Conservation (phyloP, 2,329 filamentous ascomycete genomes). For the Pseudogymnoascus sp. region DNA sequence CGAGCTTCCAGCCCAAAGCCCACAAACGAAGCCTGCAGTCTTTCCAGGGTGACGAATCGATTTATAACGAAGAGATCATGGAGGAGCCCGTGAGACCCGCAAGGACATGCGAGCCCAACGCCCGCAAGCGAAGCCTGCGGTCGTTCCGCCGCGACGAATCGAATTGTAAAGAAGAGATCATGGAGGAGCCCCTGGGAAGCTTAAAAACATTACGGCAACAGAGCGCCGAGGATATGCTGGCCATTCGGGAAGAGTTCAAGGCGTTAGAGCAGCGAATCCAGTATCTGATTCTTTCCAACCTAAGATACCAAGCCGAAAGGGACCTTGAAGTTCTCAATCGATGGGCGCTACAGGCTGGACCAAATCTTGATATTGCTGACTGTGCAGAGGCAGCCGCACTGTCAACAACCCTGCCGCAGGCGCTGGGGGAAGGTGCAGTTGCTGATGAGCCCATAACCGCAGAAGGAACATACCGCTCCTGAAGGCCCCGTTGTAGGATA, state of each 20-base stretch:
- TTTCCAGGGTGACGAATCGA: no score
- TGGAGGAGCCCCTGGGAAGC: no score
- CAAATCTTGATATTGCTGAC: neutral
- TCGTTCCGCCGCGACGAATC: neutral
- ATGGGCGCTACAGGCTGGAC: neutral
- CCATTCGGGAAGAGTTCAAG: neutral
- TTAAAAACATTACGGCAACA: no score
- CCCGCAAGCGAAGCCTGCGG: neutral
- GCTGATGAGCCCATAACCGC: neutral
- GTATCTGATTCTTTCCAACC: neutral
- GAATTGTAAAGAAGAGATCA: neutral
- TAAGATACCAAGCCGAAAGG: neutral
- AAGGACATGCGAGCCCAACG: neutral
- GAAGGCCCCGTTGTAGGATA: no score
- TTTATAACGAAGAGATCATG: no score
- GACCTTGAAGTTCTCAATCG: neutral
- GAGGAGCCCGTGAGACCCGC: no score
- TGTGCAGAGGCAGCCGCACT: neutral
- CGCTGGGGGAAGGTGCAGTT: neutral
- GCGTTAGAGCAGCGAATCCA: neutral
- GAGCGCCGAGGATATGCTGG: neutral
- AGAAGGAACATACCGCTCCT: no score
- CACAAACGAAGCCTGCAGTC: no score
- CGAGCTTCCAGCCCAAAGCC: no score
- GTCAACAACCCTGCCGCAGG: neutral